phyloP scores from a whole-genome alignment of 2,329 filamentous ascomycete genomes.

The Aspergillus tamarii region DNA sequence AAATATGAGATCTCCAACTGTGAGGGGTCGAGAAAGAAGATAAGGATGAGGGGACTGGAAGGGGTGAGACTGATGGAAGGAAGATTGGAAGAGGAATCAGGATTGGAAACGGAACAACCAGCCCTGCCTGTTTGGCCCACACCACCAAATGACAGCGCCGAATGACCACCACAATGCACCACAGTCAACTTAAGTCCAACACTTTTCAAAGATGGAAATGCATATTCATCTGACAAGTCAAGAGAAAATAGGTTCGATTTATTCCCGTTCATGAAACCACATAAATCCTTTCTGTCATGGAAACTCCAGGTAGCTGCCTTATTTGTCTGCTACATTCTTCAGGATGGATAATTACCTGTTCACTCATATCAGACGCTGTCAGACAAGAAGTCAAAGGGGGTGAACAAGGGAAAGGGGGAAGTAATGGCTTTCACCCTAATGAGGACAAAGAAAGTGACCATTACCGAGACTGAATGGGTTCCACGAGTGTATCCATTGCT shows the following conservation, averaged over 20 bases:
- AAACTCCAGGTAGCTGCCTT: background rate
- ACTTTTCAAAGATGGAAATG: background rate
- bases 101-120: background rate
- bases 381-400: background rate
- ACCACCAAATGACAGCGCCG: background rate
- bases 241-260: background rate
- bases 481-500: background rate
- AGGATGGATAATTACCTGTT: background rate
- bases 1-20: background rate
- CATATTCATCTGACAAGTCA: background rate
- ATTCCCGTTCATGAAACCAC: background rate
- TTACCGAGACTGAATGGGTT: background rate
- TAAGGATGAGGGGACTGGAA: background rate
- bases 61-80: background rate
- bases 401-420: background rate
- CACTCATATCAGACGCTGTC: background rate
- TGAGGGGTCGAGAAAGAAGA: background rate
- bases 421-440: background rate
- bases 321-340: background rate
- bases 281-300: background rate
- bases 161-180: background rate
- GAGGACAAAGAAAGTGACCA: background rate
- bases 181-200: background rate
- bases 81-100: background rate
- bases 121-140: conserved; percentile 5